phyloP scores from a whole-genome alignment of 2,329 filamentous ascomycete genomes.

The Pseudogymnoascus sp. region DNA sequence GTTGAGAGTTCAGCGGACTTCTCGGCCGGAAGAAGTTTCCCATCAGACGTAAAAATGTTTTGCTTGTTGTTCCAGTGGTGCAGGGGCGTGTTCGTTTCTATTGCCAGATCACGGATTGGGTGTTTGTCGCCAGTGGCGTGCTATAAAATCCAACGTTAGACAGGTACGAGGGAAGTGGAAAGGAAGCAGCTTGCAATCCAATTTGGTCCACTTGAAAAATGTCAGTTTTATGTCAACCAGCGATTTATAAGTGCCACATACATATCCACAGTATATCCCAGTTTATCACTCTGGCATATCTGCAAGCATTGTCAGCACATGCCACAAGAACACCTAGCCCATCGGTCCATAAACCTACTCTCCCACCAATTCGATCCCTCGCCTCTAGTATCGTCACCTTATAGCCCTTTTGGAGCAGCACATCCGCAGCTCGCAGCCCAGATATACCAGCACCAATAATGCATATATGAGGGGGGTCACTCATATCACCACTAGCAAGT shows the following conservation, averaged over 20 bases:
- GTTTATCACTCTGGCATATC: slow-evolving; percentile 4
- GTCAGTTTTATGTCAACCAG: neutral
- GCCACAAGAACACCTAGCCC: neutral
- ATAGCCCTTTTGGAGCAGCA: slow-evolving; percentile 46
- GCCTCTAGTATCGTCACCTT: slow-evolving; percentile 54
- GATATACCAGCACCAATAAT: slow-evolving; percentile 53
- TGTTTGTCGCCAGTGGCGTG: slow-evolving; percentile 30
- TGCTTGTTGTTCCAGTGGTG: slow-evolving; percentile 43
- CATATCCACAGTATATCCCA: slow-evolving; percentile 28
- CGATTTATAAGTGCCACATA: slow-evolving; percentile 18
- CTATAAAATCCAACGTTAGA: slow-evolving; percentile 19
- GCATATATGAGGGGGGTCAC: slow-evolving; percentile 31
- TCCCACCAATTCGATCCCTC: slow-evolving; percentile 48
- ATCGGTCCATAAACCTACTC: slow-evolving; percentile 33
- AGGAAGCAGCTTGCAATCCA: slow-evolving; percentile 50
- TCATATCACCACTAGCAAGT: neutral
- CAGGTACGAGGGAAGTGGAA: neutral
- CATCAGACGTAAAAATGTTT: slow-evolving; percentile 40
- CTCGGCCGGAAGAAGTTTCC: slow-evolving; percentile 32
- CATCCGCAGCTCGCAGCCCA: slow-evolving; percentile 50
- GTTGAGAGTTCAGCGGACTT: slow-evolving; percentile 31
- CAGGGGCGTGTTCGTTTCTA: slow-evolving; percentile 41
- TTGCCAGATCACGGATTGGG: slow-evolving; percentile 48
- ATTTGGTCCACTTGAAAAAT: slow-evolving; percentile 43
- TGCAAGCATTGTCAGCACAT: neutral